Base-by-base conservation (phyloP, 345 rosid genomes). In the Eucalyptus virginea region DNA sequence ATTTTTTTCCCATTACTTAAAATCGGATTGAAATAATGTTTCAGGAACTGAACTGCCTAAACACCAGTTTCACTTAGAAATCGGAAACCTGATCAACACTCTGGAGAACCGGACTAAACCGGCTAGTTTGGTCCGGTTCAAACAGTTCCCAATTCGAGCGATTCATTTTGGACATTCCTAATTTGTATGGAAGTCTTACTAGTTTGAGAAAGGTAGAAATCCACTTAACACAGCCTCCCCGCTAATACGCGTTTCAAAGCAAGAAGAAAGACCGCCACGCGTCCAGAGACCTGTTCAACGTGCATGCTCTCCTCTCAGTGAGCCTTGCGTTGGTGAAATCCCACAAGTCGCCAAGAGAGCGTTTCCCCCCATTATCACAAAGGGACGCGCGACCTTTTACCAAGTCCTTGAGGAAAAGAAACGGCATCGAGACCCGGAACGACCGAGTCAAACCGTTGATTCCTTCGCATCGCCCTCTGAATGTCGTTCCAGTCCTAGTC, bases 1-100 rank as follows among this genome's bases (percentile, higher is more conserved):
- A 8, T 52, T 52, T 8, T 49, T 19, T 52, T 21, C 26, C 26
- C 0, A 52, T 52, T 21, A 52, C 58, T 19, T 52, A 19, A 52
- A 52, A 52, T 52, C 58, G 2, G 24, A 52, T 4, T 52, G 10
- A 19, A 19, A 52, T 19, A 7, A 8, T 52, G 0, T 52, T 52
- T 52, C 2, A 0, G 0, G 58, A 52, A 52, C 0, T 21, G 0
- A 52, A 52, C 0, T 19, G 5, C 24, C 0, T 52, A 52, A 19
- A 52, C 11, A 52, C 58, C 9, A 52, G 1, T 52, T 52, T 52
- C 58, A 52, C 58, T 8, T 52, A 52, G 2, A 52, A 1, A 52
- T 52, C 1, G 1, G 11, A 2, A 52, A 52, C 1, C 11, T 0
- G 26, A 21, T 52, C 11, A 0, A 21, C 58, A 52, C 11, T 7